Conservation (phyloP, 352 stramenopile genomes). For the Pythium grandisporangium region DNA sequence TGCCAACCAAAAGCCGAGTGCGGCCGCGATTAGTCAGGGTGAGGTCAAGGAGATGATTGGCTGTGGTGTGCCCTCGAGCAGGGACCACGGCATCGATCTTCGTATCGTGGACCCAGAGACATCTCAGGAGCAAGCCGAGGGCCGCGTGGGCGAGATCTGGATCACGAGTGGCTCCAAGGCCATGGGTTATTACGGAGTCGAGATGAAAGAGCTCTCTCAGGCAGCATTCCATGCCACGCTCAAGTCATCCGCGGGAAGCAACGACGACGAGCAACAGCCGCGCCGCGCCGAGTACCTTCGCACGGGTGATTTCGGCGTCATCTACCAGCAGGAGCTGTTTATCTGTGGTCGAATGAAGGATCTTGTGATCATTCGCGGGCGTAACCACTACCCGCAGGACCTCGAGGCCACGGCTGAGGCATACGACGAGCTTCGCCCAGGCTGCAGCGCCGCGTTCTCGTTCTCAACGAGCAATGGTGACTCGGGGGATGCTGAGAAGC, state of each 20-base stretch:
- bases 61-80: conserved; percentile 85
- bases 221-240: conserved; percentile 88
- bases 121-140: conserved; percentile 23
- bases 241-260: neutral
- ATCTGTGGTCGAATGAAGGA: conserved; percentile 99
- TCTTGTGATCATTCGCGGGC: conserved; percentile 98
- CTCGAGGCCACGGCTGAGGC: conserved; percentile 92
- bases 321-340: conserved; percentile 94
- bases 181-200: conserved; percentile 86
- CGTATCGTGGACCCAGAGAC: conserved; percentile 90
- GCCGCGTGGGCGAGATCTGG: conserved; percentile 84
- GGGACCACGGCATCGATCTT: conserved; percentile 87
- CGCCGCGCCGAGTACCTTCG: conserved; percentile 63
- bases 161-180: conserved; percentile 89
- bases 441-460: conserved; percentile 94
- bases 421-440: conserved; percentile 79
- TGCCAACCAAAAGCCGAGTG: no score
- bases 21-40: neutral
- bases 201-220: conserved; percentile 69
- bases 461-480: conserved; percentile 20
- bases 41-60: conserved; percentile 86
- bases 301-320: conserved; percentile 97
- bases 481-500: conserved; percentile 50
- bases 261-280: conserved; percentile 1
- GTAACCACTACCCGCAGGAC: conserved; percentile 99